Conservation (phyloP, 1,139 yeast genomes). For the Lodderomyces orthopsilosis region DNA sequence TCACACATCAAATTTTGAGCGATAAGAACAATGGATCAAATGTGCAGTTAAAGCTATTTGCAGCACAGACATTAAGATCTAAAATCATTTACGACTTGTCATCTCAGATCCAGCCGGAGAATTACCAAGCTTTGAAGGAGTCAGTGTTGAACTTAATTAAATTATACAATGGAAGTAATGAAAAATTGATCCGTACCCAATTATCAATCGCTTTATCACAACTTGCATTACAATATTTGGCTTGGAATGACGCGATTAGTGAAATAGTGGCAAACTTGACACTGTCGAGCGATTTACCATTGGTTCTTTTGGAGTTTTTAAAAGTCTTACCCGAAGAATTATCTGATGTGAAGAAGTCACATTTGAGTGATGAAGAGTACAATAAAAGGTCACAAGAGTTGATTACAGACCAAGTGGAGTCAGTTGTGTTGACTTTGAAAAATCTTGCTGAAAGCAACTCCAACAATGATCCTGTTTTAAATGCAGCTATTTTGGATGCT, state of each 20-base stretch:
- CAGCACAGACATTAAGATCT: slow-evolving; percentile 86
- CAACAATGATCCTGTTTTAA: slow-evolving; percentile 15
- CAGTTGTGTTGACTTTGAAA: slow-evolving; percentile 61
- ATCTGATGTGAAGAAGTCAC: slow-evolving; percentile 70
- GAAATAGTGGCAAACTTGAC: slow-evolving; percentile 63
- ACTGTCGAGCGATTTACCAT: slow-evolving; percentile 11
- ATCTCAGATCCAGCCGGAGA: slow-evolving; percentile 62
- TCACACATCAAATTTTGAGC: slow-evolving; percentile 36
- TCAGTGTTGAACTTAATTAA: slow-evolving; percentile 58
- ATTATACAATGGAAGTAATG: slow-evolving; percentile 41
- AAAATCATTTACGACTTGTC: slow-evolving; percentile 80
- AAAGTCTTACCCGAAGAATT: slow-evolving; percentile 91
- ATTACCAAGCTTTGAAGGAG: slow-evolving; percentile 55
- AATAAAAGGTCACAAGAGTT: slow-evolving; percentile 59
- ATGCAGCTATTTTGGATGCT: slow-evolving; percentile 61
- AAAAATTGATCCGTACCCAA: slow-evolving; percentile 70
- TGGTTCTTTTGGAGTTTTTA: slow-evolving; percentile 62
- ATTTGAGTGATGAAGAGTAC: slow-evolving; percentile 81
- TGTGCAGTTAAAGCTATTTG: slow-evolving; percentile 67
- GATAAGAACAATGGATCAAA: slow-evolving; percentile 21
- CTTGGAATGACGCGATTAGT: slow-evolving; percentile 69
- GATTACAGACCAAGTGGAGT: slow-evolving; percentile 64
- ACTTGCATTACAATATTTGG: slow-evolving; percentile 69
- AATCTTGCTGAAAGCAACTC: slow-evolving; percentile 37
- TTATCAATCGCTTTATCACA: slow-evolving; percentile 79